Evolutionary conservation across 1,284 basidiomycete genomes (phyloP), one percentile per base, ranked within the genome.

Genomic region (Taiwanofungus camphoratus): DNA sequence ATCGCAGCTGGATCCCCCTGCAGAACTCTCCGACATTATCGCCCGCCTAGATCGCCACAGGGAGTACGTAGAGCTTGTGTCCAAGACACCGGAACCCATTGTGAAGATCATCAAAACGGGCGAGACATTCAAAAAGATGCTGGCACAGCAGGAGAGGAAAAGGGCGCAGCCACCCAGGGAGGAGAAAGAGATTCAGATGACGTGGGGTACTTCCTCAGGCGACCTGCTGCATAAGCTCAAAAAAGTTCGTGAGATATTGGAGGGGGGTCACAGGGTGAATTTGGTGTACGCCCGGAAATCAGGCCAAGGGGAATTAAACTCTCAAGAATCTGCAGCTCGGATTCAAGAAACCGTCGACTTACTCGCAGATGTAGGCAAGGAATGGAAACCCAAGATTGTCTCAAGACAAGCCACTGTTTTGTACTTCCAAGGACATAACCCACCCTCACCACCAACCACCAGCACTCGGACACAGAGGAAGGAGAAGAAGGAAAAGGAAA

Each of bases 141-240:
- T 50, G 39, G 51, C 46, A 40, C 52, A 51, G 40, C 61, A 62
- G 41, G 54, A 62, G 24, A 66, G 59, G 44, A 61, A 58, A 44
- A 56, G 50, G 5, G 55, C 52, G 30, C 63, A 62, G 46, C 64
- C 56, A 23, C 57, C 59, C 18, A 66, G 63, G 36, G 66, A 71
- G 40, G 58, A 65, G 44, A 90, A 89, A 66, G 84, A 89, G 66
- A 68, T 88, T 3, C 84, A 87, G 62, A 56, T 91, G 44, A 79
- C 80, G 5, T 92, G 86, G 84, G 70, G 67, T 7, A 75, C 80
- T 19, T 76, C 67, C 7, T 50, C 61, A 18, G 74, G 70, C 13
- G 88, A 92, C 54, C 54, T 84, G 13, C 67, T 67, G 29, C 82
- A 84, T 61, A 91, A 89, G 59, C 51, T 91, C 27, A 69, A 66